Evolutionary conservation across 129 eudicot species (phyloP), one percentile per base, ranked within the genome.

Genomic region (Chrysanthemum makinoi): DNA sequence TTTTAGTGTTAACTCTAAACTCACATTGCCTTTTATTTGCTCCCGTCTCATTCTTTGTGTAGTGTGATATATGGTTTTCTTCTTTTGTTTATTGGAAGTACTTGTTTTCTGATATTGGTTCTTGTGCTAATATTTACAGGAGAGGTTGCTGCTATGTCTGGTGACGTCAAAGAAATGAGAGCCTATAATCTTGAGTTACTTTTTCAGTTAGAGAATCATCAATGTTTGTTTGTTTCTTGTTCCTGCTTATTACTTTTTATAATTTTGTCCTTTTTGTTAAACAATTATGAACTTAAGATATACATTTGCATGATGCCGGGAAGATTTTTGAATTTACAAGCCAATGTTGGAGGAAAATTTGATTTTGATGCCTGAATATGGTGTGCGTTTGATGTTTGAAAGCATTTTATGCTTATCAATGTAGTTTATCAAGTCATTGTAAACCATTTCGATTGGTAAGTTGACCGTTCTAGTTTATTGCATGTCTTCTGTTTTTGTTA

Each of bases 121-220:
- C 26, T 59, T 14, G 43, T 62, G 43, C 13, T 61, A 52, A 52
- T 11, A 7, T 13, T 50, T 62, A 30, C 64, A 73, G 78, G 62
- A 11, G 22, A 19, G 26, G 44, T 39, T 58, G 57, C 46, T 39
- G 46, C 46, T 39, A 39, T 39, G 10, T 55, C 46, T 22, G 46
- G 58, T 71, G 44, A 39, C 47, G 46, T 72, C 1, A 20, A 49
- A 17, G 33, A 11, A 73, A 18, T 62, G 52, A 20, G 46, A 62
- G 69, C 39, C 60, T 51, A 1, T 13, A 49, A 47, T 72, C 35
- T 72, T 49, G n/a, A 12, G 16, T 18, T 53, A 51, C 5, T 0
- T 24, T 56, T 35, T 7, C 12, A 22, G 60, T 48, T 47, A 50
- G 28, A 55, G 77, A 39, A 13, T 20, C 3, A 0, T 51, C 5